A percentile compares a stretch with the other conserved stretches of the same genome.
These are phyloP conservation scores for Leptographium wingfieldii DNA, from an alignment of 2,329 filamentous ascomycete genomes.

Conservation along the genomic window DNA sequence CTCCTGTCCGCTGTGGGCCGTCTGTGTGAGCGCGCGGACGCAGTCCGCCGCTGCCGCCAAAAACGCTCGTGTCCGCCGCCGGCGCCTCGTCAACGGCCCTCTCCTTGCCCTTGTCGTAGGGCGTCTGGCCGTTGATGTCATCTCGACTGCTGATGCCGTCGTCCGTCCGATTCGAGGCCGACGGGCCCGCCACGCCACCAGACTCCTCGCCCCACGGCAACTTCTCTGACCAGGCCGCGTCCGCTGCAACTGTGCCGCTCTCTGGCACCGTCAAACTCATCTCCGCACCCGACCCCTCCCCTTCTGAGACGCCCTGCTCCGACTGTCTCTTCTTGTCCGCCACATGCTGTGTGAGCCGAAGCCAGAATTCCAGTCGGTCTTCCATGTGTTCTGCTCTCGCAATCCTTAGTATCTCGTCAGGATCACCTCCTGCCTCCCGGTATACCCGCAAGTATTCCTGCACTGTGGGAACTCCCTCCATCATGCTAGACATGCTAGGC, in stretches of 20 bases:
- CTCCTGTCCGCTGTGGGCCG: conserved; percentile 32
- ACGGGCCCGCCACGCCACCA: neutral
- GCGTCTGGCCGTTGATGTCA: neutral
- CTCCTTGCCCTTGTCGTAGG: conserved; percentile 6
- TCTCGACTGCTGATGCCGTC: neutral
- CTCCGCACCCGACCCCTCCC: neutral
- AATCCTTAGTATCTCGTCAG: conserved; percentile 44
- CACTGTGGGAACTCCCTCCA: conserved; percentile 15
- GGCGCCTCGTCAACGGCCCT: neutral
- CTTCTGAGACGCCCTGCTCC: neutral
- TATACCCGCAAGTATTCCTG: conserved; percentile 43
- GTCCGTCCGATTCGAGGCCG: neutral
- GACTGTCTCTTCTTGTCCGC: conserved; percentile 11
- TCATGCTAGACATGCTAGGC: conserved; percentile 2
- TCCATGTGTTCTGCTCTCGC: conserved; percentile 48
- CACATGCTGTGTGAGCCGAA: conserved; percentile 35
- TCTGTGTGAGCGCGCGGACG: conserved; percentile 45
- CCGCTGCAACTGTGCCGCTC: no score
- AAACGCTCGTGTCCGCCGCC: neutral
- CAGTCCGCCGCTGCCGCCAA: conserved; percentile 4
- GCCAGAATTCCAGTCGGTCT: conserved; percentile 46
- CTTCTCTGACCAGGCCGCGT: neutral
- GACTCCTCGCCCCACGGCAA: neutral
- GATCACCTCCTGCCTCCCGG: conserved; percentile 46
- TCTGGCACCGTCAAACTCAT: neutral